phyloP scores from a whole-genome alignment of 1,284 basidiomycete genomes.

The Anthracocystis panici-leucophaei region DNA sequence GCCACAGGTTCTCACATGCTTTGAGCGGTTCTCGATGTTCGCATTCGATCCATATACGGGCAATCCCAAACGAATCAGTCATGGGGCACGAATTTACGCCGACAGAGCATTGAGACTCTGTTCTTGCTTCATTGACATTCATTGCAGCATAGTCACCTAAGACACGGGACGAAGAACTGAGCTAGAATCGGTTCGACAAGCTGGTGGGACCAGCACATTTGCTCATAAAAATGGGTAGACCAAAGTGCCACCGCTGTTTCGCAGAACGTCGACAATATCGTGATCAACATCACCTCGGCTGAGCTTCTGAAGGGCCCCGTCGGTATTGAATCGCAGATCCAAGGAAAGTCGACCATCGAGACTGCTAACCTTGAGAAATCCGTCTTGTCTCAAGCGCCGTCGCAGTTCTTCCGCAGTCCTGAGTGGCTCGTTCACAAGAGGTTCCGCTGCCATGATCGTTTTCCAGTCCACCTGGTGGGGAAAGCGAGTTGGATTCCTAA shows the following conservation, averaged over 20 bases:
- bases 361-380: constrained; percentile 2
- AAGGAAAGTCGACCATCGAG: not conserved
- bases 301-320: not conserved
- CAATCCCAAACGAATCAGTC: no score
- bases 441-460: not conserved
- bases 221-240: not conserved
- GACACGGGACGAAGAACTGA: no score
- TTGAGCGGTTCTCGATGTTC: no score
- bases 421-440: not conserved
- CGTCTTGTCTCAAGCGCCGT: not conserved
- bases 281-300: not conserved
- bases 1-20: no score
- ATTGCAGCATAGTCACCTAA: no score
- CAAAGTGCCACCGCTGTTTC: not conserved
- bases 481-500: not conserved
- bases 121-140: no score
- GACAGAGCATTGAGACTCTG: no score
- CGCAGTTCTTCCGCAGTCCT: not conserved
- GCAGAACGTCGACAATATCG: not conserved
- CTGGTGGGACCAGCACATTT: no score
- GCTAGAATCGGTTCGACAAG: no score
- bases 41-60: no score
- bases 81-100: no score
- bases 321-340: not conserved
- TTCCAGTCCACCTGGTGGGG: not conserved